Base-by-base conservation (phyloP, 176 grass and related monocot genomes). In the Saccharum officinarum region DNA sequence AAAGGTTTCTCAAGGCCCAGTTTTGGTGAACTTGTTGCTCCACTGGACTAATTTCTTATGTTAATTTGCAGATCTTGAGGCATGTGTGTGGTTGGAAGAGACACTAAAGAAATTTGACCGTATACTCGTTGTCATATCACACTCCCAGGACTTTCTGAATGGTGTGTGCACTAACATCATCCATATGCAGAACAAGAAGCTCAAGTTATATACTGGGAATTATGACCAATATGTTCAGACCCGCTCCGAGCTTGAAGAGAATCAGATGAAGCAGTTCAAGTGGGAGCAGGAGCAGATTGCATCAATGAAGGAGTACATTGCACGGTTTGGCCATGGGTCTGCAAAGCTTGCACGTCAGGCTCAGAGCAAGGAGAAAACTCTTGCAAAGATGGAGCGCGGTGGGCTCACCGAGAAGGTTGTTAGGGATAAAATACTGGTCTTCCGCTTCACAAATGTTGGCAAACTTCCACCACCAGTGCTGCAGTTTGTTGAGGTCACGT, bases 221-320 rank as follows among this genome's bases (percentile, higher is more conserved):
- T 95, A 95, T 39, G 96, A 98, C 77, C 92, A 93, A n/a, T 98
- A 95, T 0, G 81, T 93, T 55, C 95, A 98, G 86, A 97, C 92
- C 67, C 92, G 92, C 15, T 82, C 92, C 37, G 95, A 98, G 76
- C 89, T 95, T 17, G 95, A 98, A 79, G 95, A 93, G 78, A 98
- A 98, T 67, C 95, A 98, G 82, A 98, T 95, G 92, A 98, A 95
- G 75, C 95, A 95, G 89, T 98, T 95, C 80, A 98, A 75, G 84
- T 98, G 95, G 95, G 95, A 98, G 89, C 95, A 98, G 84, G 95
- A 98, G 72, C 92, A 98, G 87, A 98, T 98, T 71, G 55, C 92
- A 71, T 84, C 79, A 39, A 97, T 97, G 95, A 97, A 97, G 76
- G 95, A 97, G 90, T 97, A 97, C 79, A 97, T 97, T 57, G 95